Evolutionary conservation across 805 yeast genomes (phyloP).

Genomic region (Hanseniaspora guilliermondii): DNA sequence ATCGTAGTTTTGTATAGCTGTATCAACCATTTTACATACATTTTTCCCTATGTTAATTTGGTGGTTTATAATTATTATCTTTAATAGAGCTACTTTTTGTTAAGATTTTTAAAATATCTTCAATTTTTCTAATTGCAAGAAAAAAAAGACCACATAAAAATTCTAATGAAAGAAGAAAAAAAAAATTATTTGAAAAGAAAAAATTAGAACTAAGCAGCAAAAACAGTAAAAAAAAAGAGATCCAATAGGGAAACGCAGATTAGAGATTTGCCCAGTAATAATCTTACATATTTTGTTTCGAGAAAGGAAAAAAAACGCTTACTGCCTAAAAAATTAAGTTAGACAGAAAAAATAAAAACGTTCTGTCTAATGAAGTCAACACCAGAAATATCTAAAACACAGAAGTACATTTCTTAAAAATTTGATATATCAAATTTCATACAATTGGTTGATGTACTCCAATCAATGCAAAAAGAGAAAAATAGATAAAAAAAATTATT

Average conservation of each 20-base stretch:
- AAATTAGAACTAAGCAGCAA: neutral
- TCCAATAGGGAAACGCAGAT: too few relatives aligned
- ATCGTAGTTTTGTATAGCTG: neutral
- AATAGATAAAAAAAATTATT: neutral
- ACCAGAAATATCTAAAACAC: too few relatives aligned
- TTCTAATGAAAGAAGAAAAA: neutral
- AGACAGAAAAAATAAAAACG: too few relatives aligned
- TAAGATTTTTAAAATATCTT: neutral
- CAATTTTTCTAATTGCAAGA: neutral
- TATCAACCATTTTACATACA: slow-evolving; percentile 6
- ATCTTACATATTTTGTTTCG: too few relatives aligned
- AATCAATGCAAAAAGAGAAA: neutral
- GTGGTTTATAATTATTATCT: slow-evolving; percentile 1
- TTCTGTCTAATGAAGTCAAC: too few relatives aligned
- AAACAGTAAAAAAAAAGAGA: neutral
- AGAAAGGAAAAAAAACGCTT: too few relatives aligned
- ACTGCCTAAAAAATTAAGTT: too few relatives aligned
- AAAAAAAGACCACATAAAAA: neutral
- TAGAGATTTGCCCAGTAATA: too few relatives aligned
- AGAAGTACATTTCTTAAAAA: too few relatives aligned
- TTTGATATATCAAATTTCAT: too few relatives aligned
- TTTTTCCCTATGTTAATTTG: slow-evolving; percentile 14
- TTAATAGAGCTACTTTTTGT: neutral
- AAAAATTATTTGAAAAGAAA: neutral
- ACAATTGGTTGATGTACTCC: too few relatives aligned